A percentile compares a stretch with the other conserved stretches of the same genome.
phyloP scores from a whole-genome alignment of 2,329 filamentous ascomycete genomes.

The Aspergillus transmontanensis region DNA sequence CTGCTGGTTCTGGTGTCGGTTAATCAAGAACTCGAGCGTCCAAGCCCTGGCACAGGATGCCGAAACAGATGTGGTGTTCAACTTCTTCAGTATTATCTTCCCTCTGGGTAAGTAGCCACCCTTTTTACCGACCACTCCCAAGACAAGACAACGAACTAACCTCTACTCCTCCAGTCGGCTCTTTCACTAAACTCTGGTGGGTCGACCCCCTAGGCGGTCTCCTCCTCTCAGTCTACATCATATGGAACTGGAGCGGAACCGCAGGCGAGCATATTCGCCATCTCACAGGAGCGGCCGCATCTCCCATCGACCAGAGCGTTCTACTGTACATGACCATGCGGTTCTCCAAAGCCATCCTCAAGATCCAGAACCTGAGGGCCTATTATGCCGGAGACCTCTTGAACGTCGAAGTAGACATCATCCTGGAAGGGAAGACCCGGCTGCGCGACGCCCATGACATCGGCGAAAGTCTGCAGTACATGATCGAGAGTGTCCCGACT shows the following conservation, averaged over 20 bases:
- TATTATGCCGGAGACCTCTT: conserved; percentile 65
- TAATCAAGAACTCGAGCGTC: conserved; percentile 83
- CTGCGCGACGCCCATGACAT: conserved; percentile 63
- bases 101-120: conserved; percentile 57
- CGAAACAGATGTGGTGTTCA: conserved; percentile 83
- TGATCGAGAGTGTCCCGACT: conserved; percentile 56
- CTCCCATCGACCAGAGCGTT: conserved; percentile 69
- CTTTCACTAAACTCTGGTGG: conserved; percentile 54
- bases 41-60: conserved; percentile 74
- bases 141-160: neutral
- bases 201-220: conserved; percentile 65
- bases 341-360: conserved; percentile 82
- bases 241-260: conserved; percentile 63
- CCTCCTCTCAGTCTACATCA: conserved; percentile 61
- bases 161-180: conserved; percentile 29
- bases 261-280: conserved; percentile 65
- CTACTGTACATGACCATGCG: conserved; percentile 90
- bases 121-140: neutral
- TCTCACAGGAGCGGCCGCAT: conserved; percentile 64
- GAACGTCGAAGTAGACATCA: conserved; percentile 65
- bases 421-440: conserved; percentile 59
- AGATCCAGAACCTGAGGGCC: conserved; percentile 62
- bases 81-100: conserved; percentile 84
- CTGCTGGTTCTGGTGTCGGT: conserved; percentile 85
- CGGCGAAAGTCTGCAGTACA: conserved; percentile 61